These are phyloP conservation scores for Pistacia integerrima DNA, from an alignment of 345 rosid genomes.

Conservation along the genomic window DNA sequence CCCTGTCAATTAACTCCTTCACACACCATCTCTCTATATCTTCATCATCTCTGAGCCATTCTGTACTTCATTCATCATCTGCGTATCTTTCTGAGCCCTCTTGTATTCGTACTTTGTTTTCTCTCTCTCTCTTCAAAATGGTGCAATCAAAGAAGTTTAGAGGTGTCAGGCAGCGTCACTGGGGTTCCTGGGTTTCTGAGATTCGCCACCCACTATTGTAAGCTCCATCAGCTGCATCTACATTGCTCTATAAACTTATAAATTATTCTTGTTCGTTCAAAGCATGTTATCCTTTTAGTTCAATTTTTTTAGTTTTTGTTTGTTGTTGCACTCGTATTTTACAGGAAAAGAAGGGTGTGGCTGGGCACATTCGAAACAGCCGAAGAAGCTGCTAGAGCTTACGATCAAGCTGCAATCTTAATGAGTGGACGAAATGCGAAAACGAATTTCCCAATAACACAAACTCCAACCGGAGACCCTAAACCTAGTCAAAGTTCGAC, in stretches of 20 bases:
- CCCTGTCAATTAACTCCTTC: background rate
- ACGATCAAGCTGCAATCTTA: constrained; percentile 57
- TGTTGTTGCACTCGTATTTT: background rate
- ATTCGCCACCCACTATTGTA: constrained; percentile 65
- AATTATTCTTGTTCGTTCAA: background rate
- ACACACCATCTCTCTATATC: background rate
- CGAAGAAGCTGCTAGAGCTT: constrained; percentile 61
- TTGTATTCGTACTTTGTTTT: background rate
- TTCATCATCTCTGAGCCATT: constrained; percentile 6
- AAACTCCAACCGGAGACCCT: constrained; percentile 13
- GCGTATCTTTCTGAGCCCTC: background rate
- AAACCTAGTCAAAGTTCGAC: constrained; percentile 1
- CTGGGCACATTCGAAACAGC: constrained; percentile 65
- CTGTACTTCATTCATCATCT: background rate
- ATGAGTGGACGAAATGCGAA: constrained; percentile 62
- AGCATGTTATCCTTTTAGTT: background rate
- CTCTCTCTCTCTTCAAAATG: constrained; percentile 23
- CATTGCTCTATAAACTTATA: background rate
- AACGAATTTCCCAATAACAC: constrained; percentile 51
- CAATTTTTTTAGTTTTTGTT: background rate
- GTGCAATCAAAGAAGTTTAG: constrained; percentile 64
- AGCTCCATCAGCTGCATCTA: background rate
- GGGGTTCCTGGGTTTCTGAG: constrained; percentile 79
- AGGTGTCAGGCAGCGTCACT: constrained; percentile 70
- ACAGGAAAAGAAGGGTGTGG: constrained; percentile 64